phyloP scores from a whole-genome alignment of 768 basidiomycete species.

The Amanita pseudoporphyria region DNA sequence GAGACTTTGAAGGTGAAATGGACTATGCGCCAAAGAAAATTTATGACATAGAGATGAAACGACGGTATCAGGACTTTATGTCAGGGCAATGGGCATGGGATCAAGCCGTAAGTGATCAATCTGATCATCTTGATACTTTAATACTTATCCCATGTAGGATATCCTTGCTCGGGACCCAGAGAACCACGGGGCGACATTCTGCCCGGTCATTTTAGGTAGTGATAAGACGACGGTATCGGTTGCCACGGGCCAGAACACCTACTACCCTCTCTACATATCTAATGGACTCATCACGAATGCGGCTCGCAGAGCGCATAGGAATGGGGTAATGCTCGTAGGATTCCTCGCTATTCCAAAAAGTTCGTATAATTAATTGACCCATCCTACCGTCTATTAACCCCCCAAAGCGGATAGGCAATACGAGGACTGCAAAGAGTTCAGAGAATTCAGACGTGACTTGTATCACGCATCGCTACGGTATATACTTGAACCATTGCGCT shows the following conservation, averaged over 20 bases:
- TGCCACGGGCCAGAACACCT: conserved; percentile 10
- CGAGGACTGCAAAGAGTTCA: not conserved
- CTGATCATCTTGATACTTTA: too few species aligned
- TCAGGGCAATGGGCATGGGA: too few species aligned
- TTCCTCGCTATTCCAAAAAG: conserved; percentile 12
- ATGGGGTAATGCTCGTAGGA: conserved; percentile 5
- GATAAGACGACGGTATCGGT: conserved; percentile 13
- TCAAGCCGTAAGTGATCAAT: too few species aligned
- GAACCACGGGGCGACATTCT: conserved; percentile 11
- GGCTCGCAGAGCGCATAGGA: conserved; percentile 8
- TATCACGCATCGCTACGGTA: not conserved
- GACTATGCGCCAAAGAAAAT: conserved; percentile 16
- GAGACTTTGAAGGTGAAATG: too few species aligned
- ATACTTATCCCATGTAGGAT: too few species aligned
- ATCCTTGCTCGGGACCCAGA: too few species aligned
- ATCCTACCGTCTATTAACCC: too few species aligned
- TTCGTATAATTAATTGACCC: too few species aligned
- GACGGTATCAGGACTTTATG: too few species aligned
- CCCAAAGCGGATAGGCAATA: not conserved
- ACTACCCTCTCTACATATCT: too few species aligned
- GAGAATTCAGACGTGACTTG: too few species aligned
- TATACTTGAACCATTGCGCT: not conserved
- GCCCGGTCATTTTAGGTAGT: too few species aligned
- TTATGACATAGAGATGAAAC: conserved; percentile 7
- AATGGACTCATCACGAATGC: conserved; percentile 8